Percentiles rank a stretch among this genome's conserved stretches.
phyloP scores from a whole-genome alignment of 192 early-diverging fungal genomes.

The Backusella tuberculispora region DNA sequence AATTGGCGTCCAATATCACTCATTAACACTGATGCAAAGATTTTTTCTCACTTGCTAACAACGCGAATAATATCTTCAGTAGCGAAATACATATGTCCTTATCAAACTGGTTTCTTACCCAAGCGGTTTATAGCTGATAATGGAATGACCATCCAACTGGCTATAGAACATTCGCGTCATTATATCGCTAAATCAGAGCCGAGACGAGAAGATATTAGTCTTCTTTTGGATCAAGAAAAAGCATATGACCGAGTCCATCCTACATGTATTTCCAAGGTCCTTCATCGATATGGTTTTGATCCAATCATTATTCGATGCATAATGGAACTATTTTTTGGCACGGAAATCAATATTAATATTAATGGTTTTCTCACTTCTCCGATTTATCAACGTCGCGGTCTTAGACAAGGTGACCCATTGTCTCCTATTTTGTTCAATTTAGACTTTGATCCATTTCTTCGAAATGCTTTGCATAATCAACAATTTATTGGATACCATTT shows the following conservation, averaged over 20 bases:
- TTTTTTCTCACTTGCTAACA: conserved; percentile 15
- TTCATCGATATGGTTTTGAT: conserved; percentile 12
- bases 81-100: conserved; percentile 18
- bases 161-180: neutral
- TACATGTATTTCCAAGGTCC: conserved; percentile 15
- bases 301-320: neutral
- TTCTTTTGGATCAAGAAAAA: conserved; percentile 37
- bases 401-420: conserved; percentile 44
- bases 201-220: conserved; percentile 2
- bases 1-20: conserved; percentile 33
- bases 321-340: too few species aligned
- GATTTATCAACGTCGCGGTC: conserved; percentile 27
- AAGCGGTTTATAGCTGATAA: conserved; percentile 32
- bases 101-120: too few species aligned
- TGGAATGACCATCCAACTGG: conserved; percentile 9
- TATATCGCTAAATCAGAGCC: neutral
- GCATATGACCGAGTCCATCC: conserved; percentile 37
- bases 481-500: neutral
- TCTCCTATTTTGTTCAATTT: conserved; percentile 39
- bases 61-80: neutral
- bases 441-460: conserved; percentile 37
- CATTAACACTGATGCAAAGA: conserved; percentile 34
- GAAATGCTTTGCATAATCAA: neutral
- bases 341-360: too few species aligned
- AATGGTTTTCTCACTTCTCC: too few species aligned